Percentiles rank a stretch among this genome's conserved stretches.
These are phyloP conservation scores for Phytophthora aleatoria DNA, from an alignment of 352 stramenopile species.

Conservation along the genomic window DNA sequence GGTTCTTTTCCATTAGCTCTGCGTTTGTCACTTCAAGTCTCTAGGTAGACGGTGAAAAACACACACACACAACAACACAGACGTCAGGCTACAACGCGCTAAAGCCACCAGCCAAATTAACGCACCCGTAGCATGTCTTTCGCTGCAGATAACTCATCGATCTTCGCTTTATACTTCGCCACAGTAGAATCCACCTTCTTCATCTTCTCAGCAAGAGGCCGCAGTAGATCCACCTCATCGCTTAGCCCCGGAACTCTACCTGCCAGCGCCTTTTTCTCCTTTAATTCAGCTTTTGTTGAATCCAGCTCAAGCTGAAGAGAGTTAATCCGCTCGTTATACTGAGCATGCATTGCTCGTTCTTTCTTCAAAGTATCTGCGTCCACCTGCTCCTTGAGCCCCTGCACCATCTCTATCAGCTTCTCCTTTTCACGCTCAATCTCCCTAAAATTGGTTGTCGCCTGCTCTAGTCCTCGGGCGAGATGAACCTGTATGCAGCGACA, in stretches of 20 bases:
- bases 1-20: constrained; percentile 57
- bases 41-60: constrained; percentile 26
- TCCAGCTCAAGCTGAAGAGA: constrained; percentile 52
- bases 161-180: constrained; percentile 73
- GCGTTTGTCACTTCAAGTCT: constrained; percentile 57
- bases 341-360: constrained; percentile 50
- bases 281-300: constrained; percentile 33
- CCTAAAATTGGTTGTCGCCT: constrained; percentile 27
- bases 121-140: constrained; percentile 63
- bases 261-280: constrained; percentile 38
- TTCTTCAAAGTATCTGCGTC: constrained; percentile 63
- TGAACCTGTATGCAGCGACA: constrained; percentile 36
- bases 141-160: constrained; percentile 58
- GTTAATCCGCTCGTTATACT: constrained; percentile 60
- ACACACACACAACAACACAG: not conserved
- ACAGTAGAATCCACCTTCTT: constrained; percentile 51
- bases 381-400: constrained; percentile 45
- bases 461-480: constrained; percentile 38
- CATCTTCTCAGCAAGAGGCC: constrained; percentile 51
- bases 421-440: constrained; percentile 35
- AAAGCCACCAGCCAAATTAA: not conserved
- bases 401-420: constrained; percentile 36
- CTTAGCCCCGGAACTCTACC: constrained; percentile 45
- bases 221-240: constrained; percentile 77
- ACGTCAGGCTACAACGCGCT: not conserved